These are phyloP conservation scores for Pyrus pyrifolia DNA, from an alignment of 306 rosid genomes.

Conservation along the genomic window DNA sequence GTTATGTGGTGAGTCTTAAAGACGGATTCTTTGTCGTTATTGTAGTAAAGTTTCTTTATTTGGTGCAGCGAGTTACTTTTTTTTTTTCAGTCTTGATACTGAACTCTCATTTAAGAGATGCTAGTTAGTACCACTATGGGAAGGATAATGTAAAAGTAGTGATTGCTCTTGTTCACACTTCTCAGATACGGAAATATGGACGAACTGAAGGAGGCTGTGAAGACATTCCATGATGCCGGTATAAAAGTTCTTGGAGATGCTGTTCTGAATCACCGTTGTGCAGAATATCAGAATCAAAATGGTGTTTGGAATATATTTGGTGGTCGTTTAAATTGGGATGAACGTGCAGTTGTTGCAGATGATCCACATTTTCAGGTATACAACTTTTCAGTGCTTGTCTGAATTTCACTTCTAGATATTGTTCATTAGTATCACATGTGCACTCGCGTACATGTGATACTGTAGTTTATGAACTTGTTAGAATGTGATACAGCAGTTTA, in stretches of 20 bases:
- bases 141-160: conserved; percentile 11
- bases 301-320: conserved; percentile 97
- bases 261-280: conserved; percentile 98
- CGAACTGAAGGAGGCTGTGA: conserved; percentile 77
- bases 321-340: conserved; percentile 95
- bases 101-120: not conserved
- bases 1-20: not conserved
- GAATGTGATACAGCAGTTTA: not conserved
- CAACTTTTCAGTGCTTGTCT: not conserved
- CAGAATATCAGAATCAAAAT: conserved; percentile 65
- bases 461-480: not conserved
- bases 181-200: conserved; percentile 80
- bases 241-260: conserved; percentile 87
- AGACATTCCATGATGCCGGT: conserved; percentile 52
- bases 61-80: not conserved
- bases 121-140: not conserved
- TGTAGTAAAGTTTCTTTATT: not conserved
- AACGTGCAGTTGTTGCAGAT: conserved; percentile 88
- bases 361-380: conserved; percentile 99
- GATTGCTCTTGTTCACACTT: conserved; percentile 8
- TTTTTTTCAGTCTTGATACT: not conserved
- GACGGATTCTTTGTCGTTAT: not conserved
- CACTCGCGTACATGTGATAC: not conserved
- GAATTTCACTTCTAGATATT: not conserved
- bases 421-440: not conserved